Base-by-base conservation (phyloP, 257 asterid genomes). In the Cynanchum wilfordii region DNA sequence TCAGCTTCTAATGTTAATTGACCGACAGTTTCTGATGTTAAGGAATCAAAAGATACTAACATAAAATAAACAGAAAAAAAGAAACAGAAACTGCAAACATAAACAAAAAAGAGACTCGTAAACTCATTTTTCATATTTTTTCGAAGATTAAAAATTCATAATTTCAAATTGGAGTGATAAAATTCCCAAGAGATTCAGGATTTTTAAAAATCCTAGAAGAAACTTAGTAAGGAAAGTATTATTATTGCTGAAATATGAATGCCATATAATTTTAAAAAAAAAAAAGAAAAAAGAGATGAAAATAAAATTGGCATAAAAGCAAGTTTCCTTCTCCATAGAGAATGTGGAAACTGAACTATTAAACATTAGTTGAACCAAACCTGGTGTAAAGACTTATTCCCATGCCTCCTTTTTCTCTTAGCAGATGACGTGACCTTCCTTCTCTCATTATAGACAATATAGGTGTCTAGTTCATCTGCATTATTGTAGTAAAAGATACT, bases 381-480 rank as follows among this genome's bases (percentile, higher is more conserved):
- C 98, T 95, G 99, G 76, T 88, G 96, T 82, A 95, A 85, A 70
- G 89, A 89, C 84, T 81, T 85, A 65, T 82, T 86, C 65, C 85
- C 83, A 68, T 78, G 89, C 69, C 75, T 78, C 85, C 97, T 89
- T 78, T 84, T 92, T 89, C 87, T 92, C 89, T 95, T 95, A 73
- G 99, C 94, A 71, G 99, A 95, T 72, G 99, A 95, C 54, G 98
- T 92, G 79, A 95, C 99, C 85, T 92, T 95, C 81, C 90, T 82
- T 85, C 99, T 87, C 77, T 95, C 86, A 60, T 90, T 90, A 81
- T 89, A 87, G 60, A 92, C 96, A 69, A 95, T 89, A 78, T 82
- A 95, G 77, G 99, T 95, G 81, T 95, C 99, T 13, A 95, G 89
- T 75, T 71, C 84, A 79, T 80, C 99, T 95, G 94, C 86, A 77